phyloP scores from a whole-genome alignment of 257 asterid species.

The Solanum chiquidenum region DNA sequence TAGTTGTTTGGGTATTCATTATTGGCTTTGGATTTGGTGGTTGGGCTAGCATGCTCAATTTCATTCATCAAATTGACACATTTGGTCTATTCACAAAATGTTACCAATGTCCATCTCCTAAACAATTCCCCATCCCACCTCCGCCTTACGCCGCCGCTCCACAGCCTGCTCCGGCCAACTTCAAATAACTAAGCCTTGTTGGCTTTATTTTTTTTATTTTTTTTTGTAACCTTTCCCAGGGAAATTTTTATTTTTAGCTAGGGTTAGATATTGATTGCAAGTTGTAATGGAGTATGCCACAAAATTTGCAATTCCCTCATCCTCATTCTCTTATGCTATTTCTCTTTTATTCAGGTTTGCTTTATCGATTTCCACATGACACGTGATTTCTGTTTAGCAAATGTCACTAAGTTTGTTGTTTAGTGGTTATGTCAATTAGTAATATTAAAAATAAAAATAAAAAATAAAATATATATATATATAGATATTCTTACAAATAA shows the following conservation, averaged over 20 bases:
- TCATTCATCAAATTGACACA: slow-evolving; percentile 39
- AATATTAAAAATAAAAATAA: too few relatives aligned
- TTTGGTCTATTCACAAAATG: slow-evolving; percentile 43
- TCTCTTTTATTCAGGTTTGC: not conserved
- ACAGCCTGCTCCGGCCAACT: slow-evolving; percentile 7
- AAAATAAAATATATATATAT: too few relatives aligned
- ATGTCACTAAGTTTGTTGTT: too few relatives aligned
- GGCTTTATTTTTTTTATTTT: not conserved
- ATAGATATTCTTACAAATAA: not conserved
- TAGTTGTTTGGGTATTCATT: slow-evolving; percentile 33
- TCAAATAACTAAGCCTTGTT: not conserved
- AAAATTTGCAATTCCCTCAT: not conserved
- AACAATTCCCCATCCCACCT: slow-evolving; percentile 4
- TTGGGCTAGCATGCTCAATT: slow-evolving; percentile 35
- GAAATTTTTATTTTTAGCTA: not conserved
- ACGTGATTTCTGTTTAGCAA: not conserved
- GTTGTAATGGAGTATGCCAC: not conserved
- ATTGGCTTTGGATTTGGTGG: slow-evolving; percentile 44
- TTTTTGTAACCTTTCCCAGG: not conserved
- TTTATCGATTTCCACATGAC: not conserved
- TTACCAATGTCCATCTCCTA: slow-evolving; percentile 36
- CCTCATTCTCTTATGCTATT: not conserved
- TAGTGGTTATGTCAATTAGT: not conserved
- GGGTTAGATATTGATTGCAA: not conserved
- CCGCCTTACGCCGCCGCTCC: slow-evolving; percentile 23